Evolutionary conservation across 495 filamentous ascomycete genomes (phyloP).

Genomic region (Neurospora sublineolata): DNA sequence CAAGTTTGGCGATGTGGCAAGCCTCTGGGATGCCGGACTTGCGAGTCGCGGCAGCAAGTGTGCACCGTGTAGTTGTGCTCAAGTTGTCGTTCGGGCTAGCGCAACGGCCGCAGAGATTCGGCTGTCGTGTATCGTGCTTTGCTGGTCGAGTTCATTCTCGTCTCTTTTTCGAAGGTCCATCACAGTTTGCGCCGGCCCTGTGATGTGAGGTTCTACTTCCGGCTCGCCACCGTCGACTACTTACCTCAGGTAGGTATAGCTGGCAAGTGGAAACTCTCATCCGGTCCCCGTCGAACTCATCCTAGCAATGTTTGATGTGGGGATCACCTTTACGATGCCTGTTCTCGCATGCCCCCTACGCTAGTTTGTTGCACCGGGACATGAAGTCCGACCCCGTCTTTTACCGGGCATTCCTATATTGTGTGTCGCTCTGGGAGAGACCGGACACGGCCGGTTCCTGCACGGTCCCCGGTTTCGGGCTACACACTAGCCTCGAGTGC

Average conservation of each 20-base stretch:
- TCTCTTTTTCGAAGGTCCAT: neutral
- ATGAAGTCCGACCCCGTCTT: neutral
- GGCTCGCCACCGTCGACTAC: neutral
- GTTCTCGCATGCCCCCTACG: neutral
- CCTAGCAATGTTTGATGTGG: neutral
- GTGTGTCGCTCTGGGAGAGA: neutral
- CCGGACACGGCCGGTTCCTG: neutral
- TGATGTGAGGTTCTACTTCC: neutral
- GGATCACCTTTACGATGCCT: neutral
- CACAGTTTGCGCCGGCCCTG: neutral
- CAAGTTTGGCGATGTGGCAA: neutral
- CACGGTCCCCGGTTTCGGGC: neutral
- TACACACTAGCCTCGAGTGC: neutral
- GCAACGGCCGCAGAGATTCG: neutral
- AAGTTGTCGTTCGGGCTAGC: neutral
- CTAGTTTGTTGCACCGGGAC: neutral
- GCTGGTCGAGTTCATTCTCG: neutral
- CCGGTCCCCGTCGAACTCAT: neutral
- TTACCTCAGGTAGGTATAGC: neutral
- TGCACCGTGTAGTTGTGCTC: neutral
- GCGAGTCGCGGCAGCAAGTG: neutral
- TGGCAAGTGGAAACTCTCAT: neutral
- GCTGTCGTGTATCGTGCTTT: neutral
- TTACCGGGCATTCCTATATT: neutral
- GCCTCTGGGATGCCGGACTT: neutral